Base-by-base conservation (phyloP, 441 rosid species). In the Corymbia citriodora region DNA sequence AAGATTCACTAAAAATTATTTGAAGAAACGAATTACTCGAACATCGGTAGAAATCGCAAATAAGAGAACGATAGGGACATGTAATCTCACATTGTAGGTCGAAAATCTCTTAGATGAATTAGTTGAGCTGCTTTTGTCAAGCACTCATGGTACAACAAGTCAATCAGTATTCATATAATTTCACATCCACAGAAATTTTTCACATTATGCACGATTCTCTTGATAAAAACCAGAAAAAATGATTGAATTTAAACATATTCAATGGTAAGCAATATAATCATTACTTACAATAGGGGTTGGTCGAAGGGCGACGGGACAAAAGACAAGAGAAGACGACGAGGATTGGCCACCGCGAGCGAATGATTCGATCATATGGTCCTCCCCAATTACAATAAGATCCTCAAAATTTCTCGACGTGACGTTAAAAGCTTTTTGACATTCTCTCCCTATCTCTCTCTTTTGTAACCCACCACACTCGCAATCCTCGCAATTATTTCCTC, bases 401-500 rank as follows among this genome's bases (percentile, higher is more conserved):
- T 89, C 21, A 25, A 53, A 40, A 74, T 40, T 40, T 70, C 87
- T 48, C 19, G 33, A 65, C 36, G 89, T 33, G 91, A 89, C 90
- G 48, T 90, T n/a, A 61, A 72, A 70, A 48, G n/a, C 65, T 25
- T 74, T 40, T 68, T 74, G 85, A 74, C 29, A 74, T 40, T 74
- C 52, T 23, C 85, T 74, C 29, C 89, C 90, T 49, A 50, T 55
- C 65, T 59, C 61, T 48, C 53, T n/a, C 45, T 90, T 57, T 59
- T 92, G 90, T 79, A 85, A 36, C 90, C 92, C 91, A 89, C 89
- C 90, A 87, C 68, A 29, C 90, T 48, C 63, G 40, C 83, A 90
- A 40, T 4, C 85, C 85, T 23, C 13, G 17, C 52, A 74, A 74
- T 74, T 40, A 74, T 74, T 74, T 40, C 52, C n/a, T 9, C n/a